Evolutionary conservation across 805 yeast genomes (phyloP).

Genomic region (Lachancea kluyveri): DNA sequence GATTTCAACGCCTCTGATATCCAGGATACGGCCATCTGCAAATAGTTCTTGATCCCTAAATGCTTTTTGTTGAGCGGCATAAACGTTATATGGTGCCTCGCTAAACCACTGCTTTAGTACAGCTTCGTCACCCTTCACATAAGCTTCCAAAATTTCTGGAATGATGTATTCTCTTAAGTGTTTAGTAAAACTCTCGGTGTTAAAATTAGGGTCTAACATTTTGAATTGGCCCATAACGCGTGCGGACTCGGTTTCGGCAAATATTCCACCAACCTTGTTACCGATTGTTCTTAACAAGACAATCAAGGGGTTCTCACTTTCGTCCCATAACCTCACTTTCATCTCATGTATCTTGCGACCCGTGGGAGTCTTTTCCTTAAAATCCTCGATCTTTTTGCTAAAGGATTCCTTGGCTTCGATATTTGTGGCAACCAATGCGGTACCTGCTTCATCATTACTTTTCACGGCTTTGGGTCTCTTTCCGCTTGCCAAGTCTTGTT

Average conservation of each 20-base stretch:
- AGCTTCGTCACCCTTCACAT: constrained; percentile 81
- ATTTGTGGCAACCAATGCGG: constrained; percentile 75
- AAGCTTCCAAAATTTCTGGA: constrained; percentile 94
- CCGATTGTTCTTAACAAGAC: constrained; percentile 72
- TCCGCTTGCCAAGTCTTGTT: constrained; percentile 52
- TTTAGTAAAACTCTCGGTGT: constrained; percentile 66
- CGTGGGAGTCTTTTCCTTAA: constrained; percentile 58
- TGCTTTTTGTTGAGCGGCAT: constrained; percentile 89
- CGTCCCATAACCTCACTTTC: constrained; percentile 74
- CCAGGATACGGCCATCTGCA: constrained; percentile 87
- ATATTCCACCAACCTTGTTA: constrained; percentile 78
- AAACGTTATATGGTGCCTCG: constrained; percentile 94
- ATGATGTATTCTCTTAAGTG: constrained; percentile 87
- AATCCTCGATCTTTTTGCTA: constrained; percentile 59
- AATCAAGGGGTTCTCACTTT: constrained; percentile 87
- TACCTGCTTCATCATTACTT: constrained; percentile 77
- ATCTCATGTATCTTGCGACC: constrained; percentile 60
- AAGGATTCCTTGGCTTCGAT: constrained; percentile 64
- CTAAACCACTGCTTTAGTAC: constrained; percentile 86
- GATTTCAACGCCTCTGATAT: constrained; percentile 91
- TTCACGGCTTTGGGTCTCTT: constrained; percentile 60
- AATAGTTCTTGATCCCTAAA: constrained; percentile 85
- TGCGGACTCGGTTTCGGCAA: constrained; percentile 95
- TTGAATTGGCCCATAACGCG: constrained; percentile 82
- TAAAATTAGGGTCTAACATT: constrained; percentile 85